Base-by-base conservation (phyloP, 2,329 filamentous ascomycete species). In the Colletotrichum cuscutae region DNA sequence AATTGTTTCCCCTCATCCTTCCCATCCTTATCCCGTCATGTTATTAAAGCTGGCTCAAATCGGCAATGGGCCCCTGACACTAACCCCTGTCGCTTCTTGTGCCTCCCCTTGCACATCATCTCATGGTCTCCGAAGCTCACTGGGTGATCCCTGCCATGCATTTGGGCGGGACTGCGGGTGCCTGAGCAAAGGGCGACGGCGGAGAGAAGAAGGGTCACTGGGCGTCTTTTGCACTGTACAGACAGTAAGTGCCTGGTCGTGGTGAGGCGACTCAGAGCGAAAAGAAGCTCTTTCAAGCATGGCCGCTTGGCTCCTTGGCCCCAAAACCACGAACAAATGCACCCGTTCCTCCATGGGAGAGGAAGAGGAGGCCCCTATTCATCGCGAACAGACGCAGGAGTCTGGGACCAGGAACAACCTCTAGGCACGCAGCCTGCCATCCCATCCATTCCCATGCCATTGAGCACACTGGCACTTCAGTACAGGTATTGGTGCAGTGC, bases 31-130 rank as follows among this genome's bases (percentile, higher is more conserved):
- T 57, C 70, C 70, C 65, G 49, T 57, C 53, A 32, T 58, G 42
- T 69, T 53, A 72, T 69, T 60, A 69, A 65, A 59, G 70, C 65
- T 69, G 65, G 42, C 54, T 66, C 61, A 69, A 72, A 69, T 42
- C 37, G 65, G 65, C 57, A 69, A 60, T 24, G 13, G 13, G 26
- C 26, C 54, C 57, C 65, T 69, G 54, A 46, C n/a, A n/a, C 6
- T 19, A 2, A 56, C 22, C 65, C 69, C 59, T 69, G 65, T 30
- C 53, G 30, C 53, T 56, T 72, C 19, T 9, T 68, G 65, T 52
- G 26, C 35, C 37, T 62, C 15, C 52, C 70, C 42, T 46, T 49
- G 54, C 60, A 35, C 32, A 60, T 64, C 46, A 69, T 60, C 54
- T 26, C 59, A 59, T 46, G 65, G 30, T 13, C 46, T 69, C 70